Base-by-base conservation (phyloP, 2,329 filamentous ascomycete species). In the Arthrobotrys musiformis region DNA sequence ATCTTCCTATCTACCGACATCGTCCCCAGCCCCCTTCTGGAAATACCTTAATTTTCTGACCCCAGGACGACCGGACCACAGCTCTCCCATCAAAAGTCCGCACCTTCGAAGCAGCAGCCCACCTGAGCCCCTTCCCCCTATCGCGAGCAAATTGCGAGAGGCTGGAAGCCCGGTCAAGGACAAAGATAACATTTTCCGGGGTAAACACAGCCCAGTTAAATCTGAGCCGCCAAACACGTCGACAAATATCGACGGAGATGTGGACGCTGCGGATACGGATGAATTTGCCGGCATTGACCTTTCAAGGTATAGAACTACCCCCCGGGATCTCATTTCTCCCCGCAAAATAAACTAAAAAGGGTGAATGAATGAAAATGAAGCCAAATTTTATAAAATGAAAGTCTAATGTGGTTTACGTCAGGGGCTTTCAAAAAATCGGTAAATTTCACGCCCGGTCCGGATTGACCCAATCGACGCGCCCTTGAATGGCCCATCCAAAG, bases 11-110 rank as follows among this genome's bases (percentile, higher is more conserved):
- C 93, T 94, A 88, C 92, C 92, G 35, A 93, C 93, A 52, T 93
- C 91, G 80, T 93, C 91, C 33, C 93, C 93, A 0, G 93, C 93
- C 0, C 92, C 92, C 0, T 95, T 96, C 83, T 96, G 93, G 93
- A 93, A 92, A 83, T 95, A 92, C 83, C 90, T 91, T 44, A 91
- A 93, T 79, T 88, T 93, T 74, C 74, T 79, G 4, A 81, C 80
- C 5, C 80, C 79, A 7, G 79, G 79, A 13, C 80, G 80, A 8
- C 78, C 79, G 48, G 78, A 79, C 33, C 79, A 79, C 33, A 80
- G 79, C 40, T 77, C 79, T 50, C 62, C 79, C 54, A 56, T 69
- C 63, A 56, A 81, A 79, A 66, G 80, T 76, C 58, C 72, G 70
- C 28, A 79, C 72, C 46, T 79, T 46, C n/a, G 80, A 77, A 58